Conservation (phyloP, 148 eudicot genomes). For the Euryodendron excelsum region DNA sequence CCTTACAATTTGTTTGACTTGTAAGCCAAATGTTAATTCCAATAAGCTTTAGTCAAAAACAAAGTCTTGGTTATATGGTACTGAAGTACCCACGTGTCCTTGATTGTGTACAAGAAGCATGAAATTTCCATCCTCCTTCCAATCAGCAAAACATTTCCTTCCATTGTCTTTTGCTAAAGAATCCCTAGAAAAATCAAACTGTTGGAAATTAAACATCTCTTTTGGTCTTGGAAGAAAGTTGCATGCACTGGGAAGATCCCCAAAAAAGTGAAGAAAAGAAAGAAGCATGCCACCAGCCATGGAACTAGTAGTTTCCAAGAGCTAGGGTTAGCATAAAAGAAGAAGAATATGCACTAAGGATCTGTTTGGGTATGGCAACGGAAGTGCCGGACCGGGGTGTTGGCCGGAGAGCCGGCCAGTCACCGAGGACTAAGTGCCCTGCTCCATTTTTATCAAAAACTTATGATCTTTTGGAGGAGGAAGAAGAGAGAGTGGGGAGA, state of each 20-base stretch:
- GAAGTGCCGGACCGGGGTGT: neutral
- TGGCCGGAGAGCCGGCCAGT: slow-evolving; percentile 13
- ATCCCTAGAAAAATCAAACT: neutral
- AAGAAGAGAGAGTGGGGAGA: slow-evolving; percentile 14
- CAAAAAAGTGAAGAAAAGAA: neutral
- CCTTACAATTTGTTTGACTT: no score
- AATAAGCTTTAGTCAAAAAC: no score
- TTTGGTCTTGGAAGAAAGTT: neutral
- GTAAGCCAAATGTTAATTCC: no score
- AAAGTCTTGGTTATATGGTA: neutral
- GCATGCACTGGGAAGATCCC: neutral
- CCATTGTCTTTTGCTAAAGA: neutral
- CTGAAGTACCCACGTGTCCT: neutral
- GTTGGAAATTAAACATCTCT: neutral
- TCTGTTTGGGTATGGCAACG: slow-evolving; percentile 7
- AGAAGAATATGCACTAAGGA: slow-evolving; percentile 3
- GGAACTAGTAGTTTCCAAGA: slow-evolving; percentile 1
- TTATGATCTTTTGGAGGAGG: slow-evolving; percentile 36
- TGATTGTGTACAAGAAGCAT: neutral
- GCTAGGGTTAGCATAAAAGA: no score
- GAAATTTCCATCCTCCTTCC: slow-evolving; percentile 7
- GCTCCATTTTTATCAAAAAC: slow-evolving; percentile 40
- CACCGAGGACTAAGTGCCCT: slow-evolving; percentile 24
- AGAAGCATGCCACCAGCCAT: neutral
- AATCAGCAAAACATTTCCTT: neutral